Conservation (phyloP, 1,284 basidiomycete genomes). For the Pseudozyma flocculosa region DNA sequence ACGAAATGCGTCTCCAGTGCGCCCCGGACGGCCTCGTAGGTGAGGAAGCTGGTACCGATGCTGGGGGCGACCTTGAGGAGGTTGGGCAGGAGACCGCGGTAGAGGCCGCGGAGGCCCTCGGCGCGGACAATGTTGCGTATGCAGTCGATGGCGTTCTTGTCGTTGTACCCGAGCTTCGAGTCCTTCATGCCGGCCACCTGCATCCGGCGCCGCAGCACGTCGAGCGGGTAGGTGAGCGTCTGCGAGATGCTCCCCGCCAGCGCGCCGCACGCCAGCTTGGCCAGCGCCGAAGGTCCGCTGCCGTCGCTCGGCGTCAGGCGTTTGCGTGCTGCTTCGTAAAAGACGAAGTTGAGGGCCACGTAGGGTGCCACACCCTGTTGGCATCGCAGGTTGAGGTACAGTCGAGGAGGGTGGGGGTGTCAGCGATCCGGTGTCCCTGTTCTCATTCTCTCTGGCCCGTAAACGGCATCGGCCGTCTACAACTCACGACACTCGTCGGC, state of each 20-base stretch:
- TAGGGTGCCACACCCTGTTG: slow-evolving; percentile 80
- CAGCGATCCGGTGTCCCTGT: no score
- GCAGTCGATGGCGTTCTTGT: slow-evolving; percentile 68
- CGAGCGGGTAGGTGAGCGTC: slow-evolving; percentile 92
- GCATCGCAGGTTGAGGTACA: no score
- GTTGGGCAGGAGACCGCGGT: slow-evolving; percentile 88
- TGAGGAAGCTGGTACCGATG: slow-evolving; percentile 51
- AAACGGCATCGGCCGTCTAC: no score
- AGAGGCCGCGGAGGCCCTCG: slow-evolving; percentile 75
- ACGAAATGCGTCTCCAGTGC: slow-evolving; percentile 31
- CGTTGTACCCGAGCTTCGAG: slow-evolving; percentile 69
- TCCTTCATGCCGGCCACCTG: slow-evolving; percentile 84
- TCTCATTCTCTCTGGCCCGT: no score
- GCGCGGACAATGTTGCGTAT: slow-evolving; percentile 69
- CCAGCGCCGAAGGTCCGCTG: slow-evolving; percentile 28
- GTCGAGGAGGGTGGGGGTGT: no score
- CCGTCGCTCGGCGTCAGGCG: slow-evolving; percentile 47
- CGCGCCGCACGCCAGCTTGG: slow-evolving; percentile 62
- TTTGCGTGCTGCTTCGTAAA: slow-evolving; percentile 54
- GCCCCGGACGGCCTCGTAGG: slow-evolving; percentile 45
- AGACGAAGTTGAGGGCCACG: slow-evolving; percentile 62
- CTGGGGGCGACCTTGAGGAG: slow-evolving; percentile 68
- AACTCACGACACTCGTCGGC: slow-evolving; percentile 69
- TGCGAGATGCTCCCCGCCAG: slow-evolving; percentile 73
- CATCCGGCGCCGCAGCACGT: slow-evolving; percentile 90